Conservation (phyloP, 371 early-diverging fungal genomes). For the Rhizopus sp. region DNA sequence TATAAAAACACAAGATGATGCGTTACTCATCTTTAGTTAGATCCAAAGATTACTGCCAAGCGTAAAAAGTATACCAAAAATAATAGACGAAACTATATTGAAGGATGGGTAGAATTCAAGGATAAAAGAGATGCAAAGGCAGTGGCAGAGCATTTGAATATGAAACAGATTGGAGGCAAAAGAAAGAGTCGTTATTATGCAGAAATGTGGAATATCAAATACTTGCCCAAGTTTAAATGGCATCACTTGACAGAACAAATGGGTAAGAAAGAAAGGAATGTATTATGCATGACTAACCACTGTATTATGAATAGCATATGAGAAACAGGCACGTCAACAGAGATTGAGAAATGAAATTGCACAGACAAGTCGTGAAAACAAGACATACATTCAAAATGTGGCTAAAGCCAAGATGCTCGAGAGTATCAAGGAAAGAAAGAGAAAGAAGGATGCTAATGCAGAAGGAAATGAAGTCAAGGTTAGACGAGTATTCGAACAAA, state of each 20-base stretch:
- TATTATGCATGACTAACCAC: not conserved
- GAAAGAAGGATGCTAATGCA: constrained; percentile 34
- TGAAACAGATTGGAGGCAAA: constrained; percentile 82
- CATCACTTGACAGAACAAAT: constrained; percentile 91
- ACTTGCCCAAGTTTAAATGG: constrained; percentile 97
- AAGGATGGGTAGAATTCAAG: constrained; percentile 97
- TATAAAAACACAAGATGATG: not conserved
- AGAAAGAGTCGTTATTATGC: constrained; percentile 83
- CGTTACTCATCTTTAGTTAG: constrained; percentile 23
- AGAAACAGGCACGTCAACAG: constrained; percentile 82
- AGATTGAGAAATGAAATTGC: constrained; percentile 82
- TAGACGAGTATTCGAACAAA: constrained; percentile 67
- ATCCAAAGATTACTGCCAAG: constrained; percentile 55
- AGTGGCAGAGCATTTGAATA: constrained; percentile 79
- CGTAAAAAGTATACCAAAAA: constrained; percentile 74
- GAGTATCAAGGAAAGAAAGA: constrained; percentile 72
- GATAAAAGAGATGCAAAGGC: constrained; percentile 87
- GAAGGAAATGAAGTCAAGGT: constrained; percentile 36
- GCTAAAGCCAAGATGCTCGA: constrained; percentile 83
- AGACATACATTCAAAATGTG: constrained; percentile 83
- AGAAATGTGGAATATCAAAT: constrained; percentile 96
- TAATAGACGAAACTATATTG: constrained; percentile 81
- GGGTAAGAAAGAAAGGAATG: constrained; percentile 44
- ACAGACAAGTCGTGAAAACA: constrained; percentile 84
- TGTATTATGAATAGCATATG: constrained; percentile 60